Conservation (phyloP, 2,329 filamentous ascomycete species). For the Pseudodiploospora longispora region DNA sequence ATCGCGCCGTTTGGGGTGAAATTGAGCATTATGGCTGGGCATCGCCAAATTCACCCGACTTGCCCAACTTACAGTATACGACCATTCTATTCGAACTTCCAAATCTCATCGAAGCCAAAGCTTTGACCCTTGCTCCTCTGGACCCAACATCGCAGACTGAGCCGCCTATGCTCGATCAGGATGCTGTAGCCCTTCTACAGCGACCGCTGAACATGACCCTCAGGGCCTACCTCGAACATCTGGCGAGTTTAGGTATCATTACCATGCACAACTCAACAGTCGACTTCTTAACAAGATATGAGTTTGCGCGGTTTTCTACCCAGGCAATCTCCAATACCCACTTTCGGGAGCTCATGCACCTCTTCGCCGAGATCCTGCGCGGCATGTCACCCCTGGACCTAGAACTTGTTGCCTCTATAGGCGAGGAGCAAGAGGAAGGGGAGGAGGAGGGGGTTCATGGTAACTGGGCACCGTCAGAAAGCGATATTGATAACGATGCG, state of each 20-base stretch:
- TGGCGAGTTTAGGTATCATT: conserved; percentile 60
- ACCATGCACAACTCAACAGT: conserved; percentile 32
- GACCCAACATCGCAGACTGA: conserved; percentile 31
- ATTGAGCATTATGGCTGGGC: conserved; percentile 86
- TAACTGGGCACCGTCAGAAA: conserved; percentile 23
- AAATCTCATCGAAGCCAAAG: conserved; percentile 85
- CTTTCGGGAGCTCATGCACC: conserved; percentile 73
- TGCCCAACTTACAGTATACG: conserved; percentile 75
- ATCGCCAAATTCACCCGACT: conserved; percentile 64
- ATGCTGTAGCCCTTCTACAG: conserved; percentile 64
- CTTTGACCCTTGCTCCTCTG: conserved; percentile 71
- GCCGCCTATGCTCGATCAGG: conserved; percentile 49
- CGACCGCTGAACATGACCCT: conserved; percentile 64
- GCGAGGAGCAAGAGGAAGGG: conserved; percentile 17
- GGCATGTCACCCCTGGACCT: conserved; percentile 61
- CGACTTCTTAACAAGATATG: conserved; percentile 70
- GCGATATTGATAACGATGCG: conserved; percentile 38
- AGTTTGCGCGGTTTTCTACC: conserved; percentile 75
- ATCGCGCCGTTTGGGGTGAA: conserved; percentile 64
- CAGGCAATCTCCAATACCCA: conserved; percentile 57
- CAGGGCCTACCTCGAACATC: conserved; percentile 67
- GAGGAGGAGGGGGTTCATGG: neutral
- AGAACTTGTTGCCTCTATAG: conserved; percentile 34
- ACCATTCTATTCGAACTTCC: conserved; percentile 78
- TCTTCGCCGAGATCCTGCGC: conserved; percentile 74